These are phyloP conservation scores for Condylostoma magnum DNA, from an alignment of 169 alveolate species.

Conservation along the genomic window DNA sequence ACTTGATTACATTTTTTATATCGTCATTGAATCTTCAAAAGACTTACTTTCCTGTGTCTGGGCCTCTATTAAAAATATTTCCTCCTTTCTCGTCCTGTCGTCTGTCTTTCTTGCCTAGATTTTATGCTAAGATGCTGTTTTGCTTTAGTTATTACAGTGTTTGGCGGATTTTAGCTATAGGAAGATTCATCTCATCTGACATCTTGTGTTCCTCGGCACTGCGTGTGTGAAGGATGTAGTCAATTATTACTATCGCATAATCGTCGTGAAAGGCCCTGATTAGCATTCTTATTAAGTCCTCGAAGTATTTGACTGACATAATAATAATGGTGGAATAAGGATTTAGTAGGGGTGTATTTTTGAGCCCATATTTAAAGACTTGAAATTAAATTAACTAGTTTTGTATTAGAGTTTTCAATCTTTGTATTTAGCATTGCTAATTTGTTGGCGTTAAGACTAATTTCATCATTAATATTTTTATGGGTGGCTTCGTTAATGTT, in stretches of 20 bases:
- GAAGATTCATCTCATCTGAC: conserved; percentile 20
- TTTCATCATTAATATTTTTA: no score
- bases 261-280: conserved; percentile 20
- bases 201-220: conserved; percentile 12
- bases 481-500: no score
- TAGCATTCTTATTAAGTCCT: conserved; percentile 12
- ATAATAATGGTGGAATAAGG: no score
- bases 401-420: no score
- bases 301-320: conserved; percentile 23
- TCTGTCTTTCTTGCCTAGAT: conserved; percentile 15
- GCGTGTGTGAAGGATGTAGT: conserved; percentile 1
- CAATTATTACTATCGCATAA: background rate
- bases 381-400: no score
- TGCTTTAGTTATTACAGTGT: background rate
- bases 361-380: no score
- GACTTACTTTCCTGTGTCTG: conserved; percentile 16
- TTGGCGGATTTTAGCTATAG: background rate
- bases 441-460: no score
- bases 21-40: conserved; percentile 15
- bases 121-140: background rate
- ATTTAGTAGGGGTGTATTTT: no score
- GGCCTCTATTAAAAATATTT: conserved; percentile 25
- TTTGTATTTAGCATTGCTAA: no score
- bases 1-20: conserved; percentile 4
- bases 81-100: conserved; percentile 19